Conservation (phyloP, 2,329 filamentous ascomycete species). For the Diaporthe capsici region DNA sequence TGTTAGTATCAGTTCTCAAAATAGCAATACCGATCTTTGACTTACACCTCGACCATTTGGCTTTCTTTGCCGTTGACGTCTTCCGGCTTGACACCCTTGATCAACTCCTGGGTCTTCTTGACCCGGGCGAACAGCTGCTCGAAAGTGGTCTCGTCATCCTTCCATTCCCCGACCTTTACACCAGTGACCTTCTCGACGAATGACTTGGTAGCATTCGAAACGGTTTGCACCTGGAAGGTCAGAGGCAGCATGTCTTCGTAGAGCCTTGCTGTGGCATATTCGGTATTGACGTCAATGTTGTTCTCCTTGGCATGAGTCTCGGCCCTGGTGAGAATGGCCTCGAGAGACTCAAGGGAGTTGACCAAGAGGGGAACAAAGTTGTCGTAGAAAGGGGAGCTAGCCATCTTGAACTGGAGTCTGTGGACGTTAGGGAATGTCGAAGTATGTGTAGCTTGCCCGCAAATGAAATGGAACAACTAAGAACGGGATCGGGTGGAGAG, state of each 20-base stretch:
- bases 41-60: constrained; percentile 47
- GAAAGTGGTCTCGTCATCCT: constrained; percentile 52
- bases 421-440: background rate
- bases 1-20: background rate
- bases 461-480: background rate
- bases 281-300: constrained; percentile 44
- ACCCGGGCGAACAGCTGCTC: constrained; percentile 50
- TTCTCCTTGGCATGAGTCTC: constrained; percentile 48
- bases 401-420: constrained; percentile 44
- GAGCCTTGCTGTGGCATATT: constrained; percentile 47
- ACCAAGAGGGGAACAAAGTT: constrained; percentile 46
- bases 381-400: constrained; percentile 50
- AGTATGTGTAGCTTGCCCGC: background rate
- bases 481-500: background rate
- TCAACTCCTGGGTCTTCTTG: constrained; percentile 49
- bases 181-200: constrained; percentile 48
- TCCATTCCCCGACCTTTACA: constrained; percentile 44
- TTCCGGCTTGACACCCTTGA: constrained; percentile 47
- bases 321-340: constrained; percentile 51
- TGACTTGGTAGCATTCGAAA: constrained; percentile 49
- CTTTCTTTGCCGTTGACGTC: constrained; percentile 47
- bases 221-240: constrained; percentile 52
- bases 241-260: constrained; percentile 54
- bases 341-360: constrained; percentile 47
- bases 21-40: background rate